Conservation (phyloP, 1,284 basidiomycete species). For the Rhodotorula sp. region DNA sequence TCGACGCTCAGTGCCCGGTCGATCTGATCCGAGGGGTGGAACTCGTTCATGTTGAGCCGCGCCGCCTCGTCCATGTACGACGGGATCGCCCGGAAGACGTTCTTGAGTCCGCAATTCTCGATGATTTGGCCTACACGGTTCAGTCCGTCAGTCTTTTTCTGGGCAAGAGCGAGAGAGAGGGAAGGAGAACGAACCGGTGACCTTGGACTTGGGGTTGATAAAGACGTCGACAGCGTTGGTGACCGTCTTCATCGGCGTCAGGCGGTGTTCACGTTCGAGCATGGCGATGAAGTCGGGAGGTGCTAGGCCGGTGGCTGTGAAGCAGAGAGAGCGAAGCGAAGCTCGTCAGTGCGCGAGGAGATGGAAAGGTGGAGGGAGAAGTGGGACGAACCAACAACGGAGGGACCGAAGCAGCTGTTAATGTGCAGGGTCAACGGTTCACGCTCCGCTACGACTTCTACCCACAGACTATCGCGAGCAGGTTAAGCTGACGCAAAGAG, state of each 20-base stretch:
- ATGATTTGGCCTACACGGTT: slow-evolving; percentile 18
- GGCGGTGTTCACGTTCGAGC: slow-evolving; percentile 17
- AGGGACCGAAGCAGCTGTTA: slow-evolving; percentile 31
- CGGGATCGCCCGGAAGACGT: slow-evolving; percentile 21
- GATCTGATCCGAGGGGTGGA: slow-evolving; percentile 10
- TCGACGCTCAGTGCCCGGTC: slow-evolving; percentile 10
- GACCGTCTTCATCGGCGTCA: slow-evolving; percentile 31
- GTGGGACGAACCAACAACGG: slow-evolving; percentile 17
- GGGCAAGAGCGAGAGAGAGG: background rate
- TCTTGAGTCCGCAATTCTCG: slow-evolving; percentile 27
- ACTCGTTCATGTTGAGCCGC: slow-evolving; percentile 21
- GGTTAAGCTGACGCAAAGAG: background rate
- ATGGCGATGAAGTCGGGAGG: slow-evolving; percentile 20
- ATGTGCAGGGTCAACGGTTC: background rate
- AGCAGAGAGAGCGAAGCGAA: too few relatives aligned
- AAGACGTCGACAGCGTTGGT: slow-evolving; percentile 27
- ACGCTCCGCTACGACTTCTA: background rate
- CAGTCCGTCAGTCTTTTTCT: background rate
- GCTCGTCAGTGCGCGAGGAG: background rate
- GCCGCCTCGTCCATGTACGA: slow-evolving; percentile 18
- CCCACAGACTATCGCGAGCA: background rate
- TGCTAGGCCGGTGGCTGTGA: slow-evolving; percentile 19
- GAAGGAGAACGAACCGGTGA: slow-evolving; percentile 16
- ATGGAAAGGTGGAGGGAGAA: too few relatives aligned
- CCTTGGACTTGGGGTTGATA: slow-evolving; percentile 11